These are phyloP conservation scores for Chlamydomonas sphaeroides DNA, from an alignment of 139 green algal species.

Conservation along the genomic window DNA sequence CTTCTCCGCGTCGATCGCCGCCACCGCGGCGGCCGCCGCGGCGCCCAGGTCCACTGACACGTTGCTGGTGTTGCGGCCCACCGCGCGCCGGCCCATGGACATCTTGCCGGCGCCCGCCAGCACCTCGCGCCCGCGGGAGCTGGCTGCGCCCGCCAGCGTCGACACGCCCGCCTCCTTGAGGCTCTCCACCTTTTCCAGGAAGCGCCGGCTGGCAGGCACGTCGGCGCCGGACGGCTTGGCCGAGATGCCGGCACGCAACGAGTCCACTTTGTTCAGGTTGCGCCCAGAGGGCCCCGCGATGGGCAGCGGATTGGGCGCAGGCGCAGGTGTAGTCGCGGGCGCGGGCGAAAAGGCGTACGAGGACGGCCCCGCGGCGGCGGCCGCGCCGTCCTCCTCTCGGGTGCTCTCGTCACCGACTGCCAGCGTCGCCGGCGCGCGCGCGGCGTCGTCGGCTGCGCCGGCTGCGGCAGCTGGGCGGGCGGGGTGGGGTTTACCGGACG, in stretches of 20 bases:
- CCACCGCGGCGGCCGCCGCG: not conserved
- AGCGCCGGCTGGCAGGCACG: constrained; percentile 8
- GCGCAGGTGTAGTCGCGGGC: no score
- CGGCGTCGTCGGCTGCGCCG: no score
- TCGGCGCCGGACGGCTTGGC: not conserved
- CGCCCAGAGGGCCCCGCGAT: no score
- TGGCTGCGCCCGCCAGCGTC: not conserved
- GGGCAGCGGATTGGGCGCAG: no score
- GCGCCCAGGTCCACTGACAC: not conserved
- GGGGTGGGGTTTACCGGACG: no score
- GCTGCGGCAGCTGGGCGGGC: no score
- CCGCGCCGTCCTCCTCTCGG: no score
- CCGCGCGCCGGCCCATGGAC: not conserved
- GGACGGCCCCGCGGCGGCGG: no score
- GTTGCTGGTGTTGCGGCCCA: not conserved
- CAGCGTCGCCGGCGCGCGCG: no score
- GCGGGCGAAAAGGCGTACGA: no score
- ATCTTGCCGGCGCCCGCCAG: not conserved
- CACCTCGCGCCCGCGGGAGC: not conserved
- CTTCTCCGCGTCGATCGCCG: not conserved
- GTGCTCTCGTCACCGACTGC: no score
- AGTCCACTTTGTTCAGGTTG: not conserved
- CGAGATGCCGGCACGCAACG: not conserved
- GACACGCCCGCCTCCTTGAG: constrained; percentile 10
- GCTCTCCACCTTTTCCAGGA: constrained; percentile 13